A percentile compares a stretch with the other conserved stretches of the same genome.
Evolutionary conservation across 495 filamentous ascomycete genomes (phyloP).

Genomic region (Xanthoparmelia taractica): DNA sequence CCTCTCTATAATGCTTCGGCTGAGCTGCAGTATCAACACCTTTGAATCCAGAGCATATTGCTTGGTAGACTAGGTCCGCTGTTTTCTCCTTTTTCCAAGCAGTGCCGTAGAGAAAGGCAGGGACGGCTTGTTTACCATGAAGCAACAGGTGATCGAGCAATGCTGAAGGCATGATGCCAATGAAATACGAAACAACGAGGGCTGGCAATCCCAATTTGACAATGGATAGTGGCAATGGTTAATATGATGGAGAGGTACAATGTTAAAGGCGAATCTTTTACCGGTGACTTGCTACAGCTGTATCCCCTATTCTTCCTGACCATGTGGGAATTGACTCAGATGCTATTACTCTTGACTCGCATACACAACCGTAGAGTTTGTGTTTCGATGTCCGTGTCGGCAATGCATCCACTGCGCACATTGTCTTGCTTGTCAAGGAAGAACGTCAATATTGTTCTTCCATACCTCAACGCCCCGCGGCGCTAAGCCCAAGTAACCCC

Average conservation of each 20-base stretch:
- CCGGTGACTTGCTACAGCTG: no score
- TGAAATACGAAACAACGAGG: neutral
- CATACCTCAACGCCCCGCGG: no score
- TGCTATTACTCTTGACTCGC: neutral
- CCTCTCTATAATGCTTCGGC: conserved; percentile 70
- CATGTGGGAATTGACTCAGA: neutral
- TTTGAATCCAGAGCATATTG: conserved; percentile 62
- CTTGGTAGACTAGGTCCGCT: conserved; percentile 57
- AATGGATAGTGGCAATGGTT: neutral
- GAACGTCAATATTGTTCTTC: no score
- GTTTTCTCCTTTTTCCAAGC: conserved; percentile 80
- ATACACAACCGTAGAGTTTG: neutral
- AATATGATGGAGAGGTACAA: neutral
- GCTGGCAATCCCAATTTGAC: neutral
- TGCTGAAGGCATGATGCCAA: conserved; percentile 9
- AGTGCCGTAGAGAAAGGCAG: conserved; percentile 63
- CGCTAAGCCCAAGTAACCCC: neutral
- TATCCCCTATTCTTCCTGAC: neutral
- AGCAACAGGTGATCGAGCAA: conserved; percentile 6
- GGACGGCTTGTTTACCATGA: conserved; percentile 5
- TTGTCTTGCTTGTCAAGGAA: no score
- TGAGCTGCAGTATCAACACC: conserved; percentile 75
- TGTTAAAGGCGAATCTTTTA: neutral
- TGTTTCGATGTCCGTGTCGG: neutral
- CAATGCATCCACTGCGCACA: no score